A percentile compares a stretch with the other conserved stretches of the same genome.
Evolutionary conservation across 2,329 filamentous ascomycete genomes (phyloP).

Genomic region (Thielaviopsis punctulata): DNA sequence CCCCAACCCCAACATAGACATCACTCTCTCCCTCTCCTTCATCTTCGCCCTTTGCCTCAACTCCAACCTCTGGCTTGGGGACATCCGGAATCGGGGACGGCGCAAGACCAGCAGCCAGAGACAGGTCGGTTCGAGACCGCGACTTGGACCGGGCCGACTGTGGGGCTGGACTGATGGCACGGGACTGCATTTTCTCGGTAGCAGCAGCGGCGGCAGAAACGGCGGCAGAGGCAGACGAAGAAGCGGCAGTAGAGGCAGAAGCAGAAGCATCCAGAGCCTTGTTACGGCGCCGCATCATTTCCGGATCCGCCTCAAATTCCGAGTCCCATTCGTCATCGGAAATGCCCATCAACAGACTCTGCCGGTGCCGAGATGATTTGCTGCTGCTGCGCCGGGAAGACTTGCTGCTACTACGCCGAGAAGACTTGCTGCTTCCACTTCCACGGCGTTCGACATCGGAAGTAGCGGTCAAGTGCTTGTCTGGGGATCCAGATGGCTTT

Average conservation of each 20-base stretch:
- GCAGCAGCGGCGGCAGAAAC: conserved; percentile 2
- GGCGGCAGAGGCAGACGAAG: not conserved
- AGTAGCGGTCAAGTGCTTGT: no score
- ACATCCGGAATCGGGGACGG: not conserved
- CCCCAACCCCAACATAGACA: no score
- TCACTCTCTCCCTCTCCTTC: no score
- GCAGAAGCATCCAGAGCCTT: not conserved
- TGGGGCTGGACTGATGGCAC: conserved; percentile 7
- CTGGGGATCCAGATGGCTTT: no score
- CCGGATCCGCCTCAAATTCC: not conserved
- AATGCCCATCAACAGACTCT: not conserved
- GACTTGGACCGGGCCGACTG: no score
- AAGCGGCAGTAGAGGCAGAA: not conserved
- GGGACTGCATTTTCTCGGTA: conserved; percentile 8
- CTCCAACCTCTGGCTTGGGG: no score
- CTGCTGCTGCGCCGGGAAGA: not conserved
- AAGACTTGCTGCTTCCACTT: no score
- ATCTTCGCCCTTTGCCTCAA: no score
- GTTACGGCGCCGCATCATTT: not conserved
- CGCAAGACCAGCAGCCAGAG: not conserved
- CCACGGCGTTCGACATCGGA: no score
- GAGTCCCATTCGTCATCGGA: not conserved
- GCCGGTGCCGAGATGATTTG: not conserved
- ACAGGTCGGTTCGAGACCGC: not conserved
- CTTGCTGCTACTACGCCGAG: not conserved